Base-by-base conservation (phyloP, 306 rosid genomes). In the Oemleria cerasiformis region DNA sequence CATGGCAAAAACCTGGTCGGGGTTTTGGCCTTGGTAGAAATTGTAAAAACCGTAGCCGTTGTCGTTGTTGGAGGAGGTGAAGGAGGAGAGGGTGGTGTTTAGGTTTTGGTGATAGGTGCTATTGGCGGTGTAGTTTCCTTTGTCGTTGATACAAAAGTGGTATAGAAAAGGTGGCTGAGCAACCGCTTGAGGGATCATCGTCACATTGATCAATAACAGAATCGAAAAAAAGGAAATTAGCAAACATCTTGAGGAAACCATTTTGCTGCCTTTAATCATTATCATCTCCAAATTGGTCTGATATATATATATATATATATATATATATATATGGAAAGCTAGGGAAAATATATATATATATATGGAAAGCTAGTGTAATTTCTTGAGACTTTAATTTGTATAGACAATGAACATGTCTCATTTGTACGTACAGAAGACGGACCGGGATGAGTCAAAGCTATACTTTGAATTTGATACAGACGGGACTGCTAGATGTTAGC, bases 161-260 rank as follows among this genome's bases (percentile, higher is more conserved):
- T 54, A 9, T 4, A 54, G 7, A 9, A 54, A 20, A 54, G 7
- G 2, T 8, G 14, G 7, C 16, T 57, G 39, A 57, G 17, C 62
- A 12, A 57, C 15, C 39, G 9, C 62, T 57, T 57, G 62, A 57
- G 15, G 23, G 0, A 57, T 57, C 15, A 54, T 48, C 30, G 30
- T 25, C 30, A 25, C 30, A 2, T 25, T 23, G 64, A 77, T 61
- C 57, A 49, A n/a, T 47, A 78, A 4, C 44, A 62, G 50, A 42
- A 64, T 41, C 38, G 73, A 39, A 44, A 3, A 76, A 7, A 78
- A 59, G 65, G 70, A 53, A 44, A 58, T 39, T 9, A 76, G 53
- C 30, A 25, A 25, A 55, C 45, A 9, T 62, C 65, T 67, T 15
- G 77, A 63, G 71, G 73, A 73, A 65, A 49, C 65, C 72, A 67